Base-by-base conservation (phyloP, 2,329 filamentous ascomycete species). In the Zymoseptoria ardabiliae region DNA sequence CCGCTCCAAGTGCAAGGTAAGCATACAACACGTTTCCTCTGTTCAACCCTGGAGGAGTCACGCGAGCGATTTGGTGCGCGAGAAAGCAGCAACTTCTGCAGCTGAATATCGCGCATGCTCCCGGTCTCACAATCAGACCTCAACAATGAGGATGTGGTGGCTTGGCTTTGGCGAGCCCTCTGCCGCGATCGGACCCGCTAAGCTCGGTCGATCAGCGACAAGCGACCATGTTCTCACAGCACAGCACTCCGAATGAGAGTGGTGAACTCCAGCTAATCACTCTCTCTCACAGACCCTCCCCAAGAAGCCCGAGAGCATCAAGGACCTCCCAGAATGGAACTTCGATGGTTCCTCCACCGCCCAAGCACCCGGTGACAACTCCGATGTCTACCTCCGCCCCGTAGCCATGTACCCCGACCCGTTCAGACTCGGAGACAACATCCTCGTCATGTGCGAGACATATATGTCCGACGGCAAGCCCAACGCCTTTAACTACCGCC, bases 401-500 rank as follows among this genome's bases (percentile, higher is more conserved):
- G 85, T 89, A 64, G 90, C 91, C 69, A 86, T 92, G 79, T 97
- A 85, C 85, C 89, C 91, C 69, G 91, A 96, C 66, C 93, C 93
- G 62, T 93, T 97, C 87, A 89, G 92, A 68, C 84, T 86, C 63
- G 85, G 85, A 62, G 89, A 91, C 78, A 97, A 97, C 83, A 88
- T 97, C 76, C 85, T 97, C 70, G 93, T 97, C 71, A 88, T 97
- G 72, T 85, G 87, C 74, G 93, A 97, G 82, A 96, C 90, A 78
- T 97, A 91, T 89, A 91, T 93, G 75, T 82, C 89, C 66, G 92
- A 97, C 78, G 92, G 91, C 74, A 91, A 86, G 64, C 94, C 94
- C 78, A 99, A 97, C 87, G 92, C 96, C 79, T 97, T 85, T 88
- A 99, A 99, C 88, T 90, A 88, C 87, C 90, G 94, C 69, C 89